These are phyloP conservation scores for Babesia microti DNA, from an alignment of 169 alveolate species.

Conservation along the genomic window DNA sequence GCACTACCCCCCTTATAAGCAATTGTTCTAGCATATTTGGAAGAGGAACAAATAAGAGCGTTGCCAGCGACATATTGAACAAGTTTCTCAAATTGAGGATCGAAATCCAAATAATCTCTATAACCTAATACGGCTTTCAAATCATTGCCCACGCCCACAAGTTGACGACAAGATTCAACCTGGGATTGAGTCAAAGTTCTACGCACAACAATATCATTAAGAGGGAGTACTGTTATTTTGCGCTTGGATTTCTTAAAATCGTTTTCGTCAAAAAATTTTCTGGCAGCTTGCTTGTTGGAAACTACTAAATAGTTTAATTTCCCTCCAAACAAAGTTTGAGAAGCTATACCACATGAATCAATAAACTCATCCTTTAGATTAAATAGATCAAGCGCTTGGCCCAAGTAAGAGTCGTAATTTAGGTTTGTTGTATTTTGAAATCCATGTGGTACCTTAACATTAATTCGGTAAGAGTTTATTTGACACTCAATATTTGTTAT, in stretches of 20 bases:
- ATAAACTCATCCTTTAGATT: constrained; percentile 31
- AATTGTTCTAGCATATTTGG: constrained; percentile 67
- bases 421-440: too few species aligned
- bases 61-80: constrained; percentile 73
- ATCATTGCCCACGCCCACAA: constrained; percentile 25
- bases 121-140: constrained; percentile 27
- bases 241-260: constrained; percentile 21
- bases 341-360: constrained; percentile 42
- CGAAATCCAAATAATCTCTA: constrained; percentile 53
- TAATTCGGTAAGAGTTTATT: too few species aligned
- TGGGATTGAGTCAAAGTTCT: constrained; percentile 31
- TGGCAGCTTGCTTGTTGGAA: constrained; percentile 45
- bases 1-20: constrained; percentile 61
- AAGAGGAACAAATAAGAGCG: constrained; percentile 65
- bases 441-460: too few species aligned
- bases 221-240: constrained; percentile 57
- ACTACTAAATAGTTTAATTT: constrained; percentile 50
- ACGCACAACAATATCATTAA: constrained; percentile 42
- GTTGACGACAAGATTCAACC: constrained; percentile 36
- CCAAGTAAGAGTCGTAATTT: constrained; percentile 26
- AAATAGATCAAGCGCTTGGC: constrained; percentile 52
- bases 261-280: constrained; percentile 43
- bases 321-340: constrained; percentile 48
- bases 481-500: too few species aligned
- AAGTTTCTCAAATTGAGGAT: constrained; percentile 48